These are phyloP conservation scores for Penicillium sp. DNA, from an alignment of 2,329 filamentous ascomycete species.

Conservation along the genomic window DNA sequence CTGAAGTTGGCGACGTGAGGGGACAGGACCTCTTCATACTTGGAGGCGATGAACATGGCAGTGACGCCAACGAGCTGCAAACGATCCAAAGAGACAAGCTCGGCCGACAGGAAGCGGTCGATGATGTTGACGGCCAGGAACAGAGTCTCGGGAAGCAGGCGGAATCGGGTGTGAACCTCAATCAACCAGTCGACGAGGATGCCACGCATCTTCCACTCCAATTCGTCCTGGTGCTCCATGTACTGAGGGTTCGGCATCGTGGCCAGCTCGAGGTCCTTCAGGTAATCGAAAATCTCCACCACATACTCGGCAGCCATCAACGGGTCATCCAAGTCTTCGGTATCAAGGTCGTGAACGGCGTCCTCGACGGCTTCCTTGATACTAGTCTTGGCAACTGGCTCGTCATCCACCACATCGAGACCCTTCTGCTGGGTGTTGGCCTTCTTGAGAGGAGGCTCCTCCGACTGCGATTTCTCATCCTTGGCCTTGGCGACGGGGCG, in stretches of 20 bases:
- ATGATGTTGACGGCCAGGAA: constrained; percentile 98
- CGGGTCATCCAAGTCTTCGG: constrained; percentile 85
- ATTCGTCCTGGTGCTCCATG: constrained; percentile 88
- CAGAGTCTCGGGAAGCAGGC: constrained; percentile 88
- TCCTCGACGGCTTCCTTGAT: constrained; percentile 39
- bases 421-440: constrained; percentile 50
- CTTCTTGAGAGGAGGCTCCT: constrained; percentile 66
- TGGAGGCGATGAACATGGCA: constrained; percentile 98
- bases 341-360: constrained; percentile 60
- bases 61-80: constrained; percentile 95
- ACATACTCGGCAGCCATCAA: constrained; percentile 98
- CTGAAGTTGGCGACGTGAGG: constrained; percentile 96
- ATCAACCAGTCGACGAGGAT: constrained; percentile 98
- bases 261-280: constrained; percentile 74
- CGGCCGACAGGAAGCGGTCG: constrained; percentile 91
- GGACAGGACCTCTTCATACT: constrained; percentile 96
- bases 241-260: constrained; percentile 87
- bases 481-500: constrained; percentile 57
- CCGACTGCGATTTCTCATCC: constrained; percentile 51
- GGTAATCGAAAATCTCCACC: constrained; percentile 93
- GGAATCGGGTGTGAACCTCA: constrained; percentile 95
- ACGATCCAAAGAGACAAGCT: constrained; percentile 92
- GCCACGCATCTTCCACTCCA: constrained; percentile 98
- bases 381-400: constrained; percentile 18
- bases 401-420: constrained; percentile 9